phyloP scores from a whole-genome alignment of 2,329 filamentous ascomycete genomes.

The Penicillium sp. region DNA sequence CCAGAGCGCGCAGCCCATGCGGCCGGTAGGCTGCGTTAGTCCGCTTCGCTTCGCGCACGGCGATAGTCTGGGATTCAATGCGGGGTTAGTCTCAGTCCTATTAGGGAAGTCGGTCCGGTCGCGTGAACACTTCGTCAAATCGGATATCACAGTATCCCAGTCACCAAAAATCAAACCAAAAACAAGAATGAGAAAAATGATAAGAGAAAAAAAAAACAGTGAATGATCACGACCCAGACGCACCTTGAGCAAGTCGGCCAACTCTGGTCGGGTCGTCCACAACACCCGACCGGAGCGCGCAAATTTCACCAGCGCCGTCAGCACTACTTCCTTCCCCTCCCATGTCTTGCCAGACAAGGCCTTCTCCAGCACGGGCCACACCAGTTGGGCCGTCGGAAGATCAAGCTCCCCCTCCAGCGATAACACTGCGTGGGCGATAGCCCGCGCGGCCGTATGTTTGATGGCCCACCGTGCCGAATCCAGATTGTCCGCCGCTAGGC shows the following conservation, averaged over 20 bases:
- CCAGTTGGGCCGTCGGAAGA: slow-evolving; percentile 59
- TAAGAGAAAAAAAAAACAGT: not conserved
- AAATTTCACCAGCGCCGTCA: slow-evolving; percentile 79
- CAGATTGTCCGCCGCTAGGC: slow-evolving; percentile 68
- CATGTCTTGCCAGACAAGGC: slow-evolving; percentile 88
- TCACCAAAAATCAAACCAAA: not conserved
- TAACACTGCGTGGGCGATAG: slow-evolving; percentile 72
- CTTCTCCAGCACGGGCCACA: slow-evolving; percentile 86
- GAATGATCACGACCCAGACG: slow-evolving; percentile 21
- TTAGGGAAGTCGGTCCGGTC: not conserved
- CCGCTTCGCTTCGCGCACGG: slow-evolving; percentile 83
- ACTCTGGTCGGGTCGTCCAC: slow-evolving; percentile 60
- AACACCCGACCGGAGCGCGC: slow-evolving; percentile 65
- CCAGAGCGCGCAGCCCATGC: slow-evolving; percentile 72
- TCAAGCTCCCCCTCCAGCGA: slow-evolving; percentile 64
- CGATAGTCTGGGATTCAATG: slow-evolving; percentile 58
- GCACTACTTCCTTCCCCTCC: slow-evolving; percentile 82
- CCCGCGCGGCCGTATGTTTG: slow-evolving; percentile 83
- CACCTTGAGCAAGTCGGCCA: slow-evolving; percentile 71
- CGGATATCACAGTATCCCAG: too few species aligned
- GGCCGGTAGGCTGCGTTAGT: slow-evolving; percentile 85
- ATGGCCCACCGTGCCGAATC: slow-evolving; percentile 85
- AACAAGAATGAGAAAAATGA: not conserved
- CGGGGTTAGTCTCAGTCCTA: slow-evolving; percentile 16
- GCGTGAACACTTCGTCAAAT: slow-evolving; percentile 5